These are phyloP conservation scores for Boletus patriciae DNA, from an alignment of 768 basidiomycete genomes.

Conservation along the genomic window DNA sequence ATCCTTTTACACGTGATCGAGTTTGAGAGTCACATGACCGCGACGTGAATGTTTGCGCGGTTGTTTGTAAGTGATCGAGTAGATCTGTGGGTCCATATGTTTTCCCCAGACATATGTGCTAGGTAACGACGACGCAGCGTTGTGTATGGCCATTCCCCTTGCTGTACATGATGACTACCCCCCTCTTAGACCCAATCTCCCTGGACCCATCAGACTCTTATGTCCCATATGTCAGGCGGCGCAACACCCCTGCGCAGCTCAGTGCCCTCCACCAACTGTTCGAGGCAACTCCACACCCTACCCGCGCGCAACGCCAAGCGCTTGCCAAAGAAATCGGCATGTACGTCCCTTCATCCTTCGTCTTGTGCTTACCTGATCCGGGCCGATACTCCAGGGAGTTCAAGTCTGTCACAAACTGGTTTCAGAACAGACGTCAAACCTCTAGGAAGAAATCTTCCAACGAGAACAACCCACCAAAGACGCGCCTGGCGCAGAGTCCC, in stretches of 20 bases:
- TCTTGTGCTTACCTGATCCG: constrained; percentile 6
- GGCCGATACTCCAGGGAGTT: constrained; percentile 47
- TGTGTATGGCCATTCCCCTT: too few relatives aligned
- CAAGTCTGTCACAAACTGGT: constrained; percentile 76
- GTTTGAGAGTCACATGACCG: constrained; percentile 27
- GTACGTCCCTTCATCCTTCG: constrained; percentile 20
- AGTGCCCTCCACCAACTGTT: constrained; percentile 38
- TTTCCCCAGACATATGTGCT: background rate
- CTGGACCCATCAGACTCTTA: constrained; percentile 4
- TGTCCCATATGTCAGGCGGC: constrained; percentile 32
- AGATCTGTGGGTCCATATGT: constrained; percentile 16
- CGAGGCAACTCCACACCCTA: constrained; percentile 39
- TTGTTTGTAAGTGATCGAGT: constrained; percentile 21
- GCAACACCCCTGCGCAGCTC: constrained; percentile 36
- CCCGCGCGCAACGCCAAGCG: constrained; percentile 41
- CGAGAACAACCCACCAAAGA: constrained; percentile 25
- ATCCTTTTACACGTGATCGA: constrained; percentile 18
- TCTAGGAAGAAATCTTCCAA: constrained; percentile 24
- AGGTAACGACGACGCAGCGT: background rate
- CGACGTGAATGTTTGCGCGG: constrained; percentile 20
- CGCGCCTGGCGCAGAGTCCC: constrained; percentile 4
- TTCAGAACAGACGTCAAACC: constrained; percentile 76
- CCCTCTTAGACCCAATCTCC: background rate
- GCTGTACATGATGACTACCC: constrained; percentile 10
- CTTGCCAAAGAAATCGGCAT: constrained; percentile 42